Percentiles rank a stretch among this genome's conserved stretches.
Conservation (phyloP, 768 basidiomycete genomes). For the Cystofilobasidium capitatum region DNA sequence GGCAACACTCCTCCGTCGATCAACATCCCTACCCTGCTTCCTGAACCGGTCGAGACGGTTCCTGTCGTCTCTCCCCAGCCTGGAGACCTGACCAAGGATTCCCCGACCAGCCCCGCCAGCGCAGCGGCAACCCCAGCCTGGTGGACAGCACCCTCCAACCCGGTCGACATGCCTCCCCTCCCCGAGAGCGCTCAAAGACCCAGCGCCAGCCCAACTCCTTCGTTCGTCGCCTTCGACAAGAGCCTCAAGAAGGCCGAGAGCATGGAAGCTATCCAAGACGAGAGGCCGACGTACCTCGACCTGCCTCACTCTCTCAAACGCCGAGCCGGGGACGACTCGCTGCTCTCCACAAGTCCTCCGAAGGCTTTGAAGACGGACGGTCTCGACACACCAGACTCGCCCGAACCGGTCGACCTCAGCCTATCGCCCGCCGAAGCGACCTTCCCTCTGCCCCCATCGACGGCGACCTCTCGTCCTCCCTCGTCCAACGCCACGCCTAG, state of each 20-base stretch:
- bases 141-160: neutral
- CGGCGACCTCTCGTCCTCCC: neutral
- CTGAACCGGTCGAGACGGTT: neutral
- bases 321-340: neutral
- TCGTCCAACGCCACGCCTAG: neutral
- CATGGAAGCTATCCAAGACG: neutral
- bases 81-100: neutral
- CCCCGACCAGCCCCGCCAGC: neutral
- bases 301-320: neutral
- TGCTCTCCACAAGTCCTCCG: neutral
- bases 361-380: neutral
- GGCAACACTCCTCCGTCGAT: no score
- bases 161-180: neutral
- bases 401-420: neutral
- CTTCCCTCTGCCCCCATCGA: neutral
- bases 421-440: neutral
- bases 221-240: neutral
- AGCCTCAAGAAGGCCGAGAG: neutral
- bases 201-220: neutral
- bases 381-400: no score
- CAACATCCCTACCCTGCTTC: neutral
- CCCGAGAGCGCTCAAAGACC: neutral
- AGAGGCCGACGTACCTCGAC: neutral
- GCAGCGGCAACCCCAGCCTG: neutral
- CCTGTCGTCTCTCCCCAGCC: neutral